phyloP scores from a whole-genome alignment of 2,329 filamentous ascomycete genomes.

The Fulvia fulva region DNA sequence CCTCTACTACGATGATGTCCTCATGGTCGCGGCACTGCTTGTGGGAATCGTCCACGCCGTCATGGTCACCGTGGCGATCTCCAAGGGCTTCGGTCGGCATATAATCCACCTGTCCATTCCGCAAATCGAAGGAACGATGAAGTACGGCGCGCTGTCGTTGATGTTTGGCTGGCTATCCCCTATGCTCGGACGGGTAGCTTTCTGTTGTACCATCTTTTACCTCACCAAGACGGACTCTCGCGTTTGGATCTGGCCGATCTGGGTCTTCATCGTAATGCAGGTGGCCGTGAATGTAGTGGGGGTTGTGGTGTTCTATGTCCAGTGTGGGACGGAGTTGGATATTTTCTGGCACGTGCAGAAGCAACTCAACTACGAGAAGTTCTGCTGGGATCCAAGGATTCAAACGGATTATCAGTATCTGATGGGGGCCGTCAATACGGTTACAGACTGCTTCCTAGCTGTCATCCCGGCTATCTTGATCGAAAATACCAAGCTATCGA shows the following conservation, averaged over 20 bases:
- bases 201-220: slow-evolving; percentile 29
- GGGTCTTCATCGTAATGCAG: slow-evolving; percentile 25
- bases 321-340: slow-evolving; percentile 27
- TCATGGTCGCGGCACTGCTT: slow-evolving; percentile 26
- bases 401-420: slow-evolving; percentile 23
- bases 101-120: slow-evolving; percentile 20
- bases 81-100: slow-evolving; percentile 27
- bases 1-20: slow-evolving; percentile 27
- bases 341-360: slow-evolving; percentile 19
- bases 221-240: slow-evolving; percentile 26
- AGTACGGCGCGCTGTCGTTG: slow-evolving; percentile 23
- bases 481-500: slow-evolving; percentile 25
- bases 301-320: slow-evolving; percentile 23
- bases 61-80: slow-evolving; percentile 19
- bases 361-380: slow-evolving; percentile 14
- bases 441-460: slow-evolving; percentile 30
- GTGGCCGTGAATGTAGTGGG: slow-evolving; percentile 24
- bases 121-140: slow-evolving; percentile 17
- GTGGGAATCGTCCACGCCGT: slow-evolving; percentile 25
- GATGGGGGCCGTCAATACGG: slow-evolving; percentile 27
- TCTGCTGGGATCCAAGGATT: slow-evolving; percentile 22
- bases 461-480: slow-evolving; percentile 30
- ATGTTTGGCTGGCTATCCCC: slow-evolving; percentile 25
- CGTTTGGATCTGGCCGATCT: slow-evolving; percentile 28
- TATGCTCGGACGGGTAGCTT: slow-evolving; percentile 28